Percentiles rank a stretch among this genome's conserved stretches.
These are phyloP conservation scores for Suillus decipiens DNA, from an alignment of 768 basidiomycete genomes.

Conservation along the genomic window DNA sequence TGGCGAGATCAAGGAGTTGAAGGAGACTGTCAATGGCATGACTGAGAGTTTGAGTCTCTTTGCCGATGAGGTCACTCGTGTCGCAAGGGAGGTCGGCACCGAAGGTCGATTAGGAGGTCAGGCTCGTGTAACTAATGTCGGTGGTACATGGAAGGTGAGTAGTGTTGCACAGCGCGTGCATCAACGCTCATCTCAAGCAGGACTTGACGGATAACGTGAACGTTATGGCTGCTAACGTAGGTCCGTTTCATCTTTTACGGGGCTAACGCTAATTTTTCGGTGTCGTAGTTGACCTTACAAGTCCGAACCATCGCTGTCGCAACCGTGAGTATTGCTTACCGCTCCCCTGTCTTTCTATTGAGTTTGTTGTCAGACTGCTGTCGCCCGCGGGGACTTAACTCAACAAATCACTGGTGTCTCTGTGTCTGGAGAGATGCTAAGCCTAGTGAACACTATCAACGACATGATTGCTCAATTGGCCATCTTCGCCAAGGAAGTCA, in stretches of 20 bases:
- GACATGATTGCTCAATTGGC: constrained; percentile 74
- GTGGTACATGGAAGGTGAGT: constrained; percentile 88
- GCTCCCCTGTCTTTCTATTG: background rate
- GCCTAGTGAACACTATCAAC: constrained; percentile 96
- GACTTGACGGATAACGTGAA: constrained; percentile 96
- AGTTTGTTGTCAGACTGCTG: constrained; percentile 62
- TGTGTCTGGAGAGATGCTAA: constrained; percentile 95
- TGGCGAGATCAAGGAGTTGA: constrained; percentile 88
- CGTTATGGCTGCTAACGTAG: constrained; percentile 89
- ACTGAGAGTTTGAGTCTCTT: constrained; percentile 84
- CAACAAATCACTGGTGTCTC: constrained; percentile 92
- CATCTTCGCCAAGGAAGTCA: constrained; percentile 78
- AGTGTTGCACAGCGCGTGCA: background rate
- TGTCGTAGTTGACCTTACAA: constrained; percentile 80
- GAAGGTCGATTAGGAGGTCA: constrained; percentile 95
- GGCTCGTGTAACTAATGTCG: constrained; percentile 90
- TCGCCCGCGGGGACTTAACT: constrained; percentile 90
- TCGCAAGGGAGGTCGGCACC: constrained; percentile 96
- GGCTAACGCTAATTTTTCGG: background rate
- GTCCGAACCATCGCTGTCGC: constrained; percentile 92
- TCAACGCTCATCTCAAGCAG: constrained; percentile 26
- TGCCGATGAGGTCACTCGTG: constrained; percentile 81
- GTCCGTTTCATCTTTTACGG: constrained; percentile 26
- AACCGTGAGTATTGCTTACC: constrained; percentile 55
- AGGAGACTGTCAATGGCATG: constrained; percentile 96